phyloP scores from a whole-genome alignment of 1,284 basidiomycete genomes.

The Ustilago trichophora region DNA sequence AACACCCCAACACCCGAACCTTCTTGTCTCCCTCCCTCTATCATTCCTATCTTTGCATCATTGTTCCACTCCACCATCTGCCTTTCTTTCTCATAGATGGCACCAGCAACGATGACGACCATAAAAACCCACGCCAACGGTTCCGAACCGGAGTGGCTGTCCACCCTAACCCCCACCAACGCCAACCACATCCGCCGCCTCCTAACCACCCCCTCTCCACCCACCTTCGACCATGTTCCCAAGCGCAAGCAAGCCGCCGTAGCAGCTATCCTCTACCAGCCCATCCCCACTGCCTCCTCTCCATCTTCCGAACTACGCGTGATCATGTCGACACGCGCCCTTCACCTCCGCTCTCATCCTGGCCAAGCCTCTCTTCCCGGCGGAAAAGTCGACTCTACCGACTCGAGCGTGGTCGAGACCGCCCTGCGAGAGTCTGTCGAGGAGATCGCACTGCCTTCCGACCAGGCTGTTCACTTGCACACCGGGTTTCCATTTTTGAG shows the following conservation, averaged over 20 bases:
- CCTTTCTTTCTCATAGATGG: no score
- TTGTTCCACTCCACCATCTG: neutral
- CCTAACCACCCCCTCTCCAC: conserved; percentile 7
- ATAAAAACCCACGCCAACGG: neutral
- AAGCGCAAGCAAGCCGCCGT: conserved; percentile 44
- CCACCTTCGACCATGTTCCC: conserved; percentile 26
- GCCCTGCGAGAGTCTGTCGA: conserved; percentile 48
- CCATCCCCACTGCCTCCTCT: neutral
- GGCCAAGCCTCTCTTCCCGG: conserved; percentile 50
- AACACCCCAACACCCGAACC: no score
- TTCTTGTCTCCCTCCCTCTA: neutral
- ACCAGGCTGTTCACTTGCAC: conserved; percentile 23
- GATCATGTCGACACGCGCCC: conserved; percentile 47
- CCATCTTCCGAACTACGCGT: conserved; percentile 14
- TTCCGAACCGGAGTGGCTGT: conserved; percentile 8
- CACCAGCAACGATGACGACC: no score
- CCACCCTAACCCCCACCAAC: conserved; percentile 6
- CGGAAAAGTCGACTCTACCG: conserved; percentile 42
- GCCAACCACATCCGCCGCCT: conserved; percentile 25
- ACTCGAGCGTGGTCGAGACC: conserved; percentile 23
- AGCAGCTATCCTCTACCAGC: conserved; percentile 42
- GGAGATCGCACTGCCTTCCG: conserved; percentile 29
- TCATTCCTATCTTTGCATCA: neutral
- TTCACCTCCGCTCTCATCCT: conserved; percentile 48
- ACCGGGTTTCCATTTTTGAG: conserved; percentile 44